Evolutionary conservation across 2,329 filamentous ascomycete species (phyloP).

Genomic region (Colletotrichum sp.): DNA sequence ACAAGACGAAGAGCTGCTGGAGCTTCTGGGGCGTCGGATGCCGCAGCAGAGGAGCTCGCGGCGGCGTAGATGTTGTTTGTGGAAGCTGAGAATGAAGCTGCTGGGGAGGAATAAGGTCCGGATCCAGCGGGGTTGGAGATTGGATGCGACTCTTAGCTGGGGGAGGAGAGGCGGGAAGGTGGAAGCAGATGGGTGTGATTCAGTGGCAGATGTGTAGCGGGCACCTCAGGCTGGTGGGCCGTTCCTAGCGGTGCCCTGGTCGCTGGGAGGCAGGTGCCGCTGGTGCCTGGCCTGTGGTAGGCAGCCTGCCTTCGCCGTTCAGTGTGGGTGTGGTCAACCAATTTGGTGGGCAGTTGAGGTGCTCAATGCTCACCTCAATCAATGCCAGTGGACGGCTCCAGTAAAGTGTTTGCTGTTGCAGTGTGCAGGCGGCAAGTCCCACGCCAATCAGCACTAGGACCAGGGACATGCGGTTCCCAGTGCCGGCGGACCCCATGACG

Average conservation of each 20-base stretch:
- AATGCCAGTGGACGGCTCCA: neutral
- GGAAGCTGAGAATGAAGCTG: neutral
- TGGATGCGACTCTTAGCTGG: neutral
- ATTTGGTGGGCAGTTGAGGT: neutral
- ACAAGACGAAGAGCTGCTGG: neutral
- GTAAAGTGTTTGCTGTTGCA: neutral
- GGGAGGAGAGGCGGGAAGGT: neutral
- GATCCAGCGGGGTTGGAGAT: slow-evolving; percentile 14
- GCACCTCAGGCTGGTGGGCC: neutral
- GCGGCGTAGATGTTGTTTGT: neutral
- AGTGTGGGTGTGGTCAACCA: neutral
- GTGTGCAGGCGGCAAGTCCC: slow-evolving; percentile 1
- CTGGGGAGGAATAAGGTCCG: neutral
- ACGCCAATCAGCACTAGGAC: slow-evolving; percentile 11
- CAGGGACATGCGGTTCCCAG: slow-evolving; percentile 7
- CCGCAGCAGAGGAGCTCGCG: neutral
- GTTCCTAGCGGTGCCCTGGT: neutral
- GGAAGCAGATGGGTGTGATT: neutral
- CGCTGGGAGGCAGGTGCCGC: neutral
- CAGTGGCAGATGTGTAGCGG: neutral
- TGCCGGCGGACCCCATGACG: slow-evolving; percentile 11
- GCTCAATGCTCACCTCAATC: neutral
- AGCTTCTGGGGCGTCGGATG: neutral
- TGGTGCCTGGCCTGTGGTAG: neutral
- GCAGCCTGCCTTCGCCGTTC: neutral